These are phyloP conservation scores for Carpinus viminea DNA, from an alignment of 306 rosid species.

Conservation along the genomic window DNA sequence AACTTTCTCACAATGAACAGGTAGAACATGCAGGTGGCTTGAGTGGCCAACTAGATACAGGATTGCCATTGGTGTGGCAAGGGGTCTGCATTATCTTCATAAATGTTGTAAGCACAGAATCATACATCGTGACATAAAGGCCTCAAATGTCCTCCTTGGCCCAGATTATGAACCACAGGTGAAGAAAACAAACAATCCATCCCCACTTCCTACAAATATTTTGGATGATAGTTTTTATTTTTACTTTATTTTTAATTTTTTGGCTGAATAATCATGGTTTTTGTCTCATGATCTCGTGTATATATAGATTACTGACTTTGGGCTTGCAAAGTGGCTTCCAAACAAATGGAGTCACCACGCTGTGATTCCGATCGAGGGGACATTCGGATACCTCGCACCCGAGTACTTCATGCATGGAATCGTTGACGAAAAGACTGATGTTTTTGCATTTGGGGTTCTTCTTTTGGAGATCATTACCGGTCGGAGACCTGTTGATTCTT, in stretches of 20 bases:
- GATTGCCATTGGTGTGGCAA: conserved; percentile 82
- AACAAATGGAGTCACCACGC: conserved; percentile 98
- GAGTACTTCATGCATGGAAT: conserved; percentile 94
- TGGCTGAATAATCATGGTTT: neutral
- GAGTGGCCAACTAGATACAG: conserved; percentile 81
- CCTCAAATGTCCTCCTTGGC: conserved; percentile 93
- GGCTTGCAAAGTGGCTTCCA: conserved; percentile 99
- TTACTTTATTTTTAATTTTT: too few species aligned
- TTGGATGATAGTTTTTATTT: neutral
- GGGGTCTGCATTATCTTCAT: conserved; percentile 93
- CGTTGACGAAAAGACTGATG: conserved; percentile 91
- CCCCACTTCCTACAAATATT: neutral
- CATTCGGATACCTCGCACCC: conserved; percentile 93
- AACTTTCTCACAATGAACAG: conserved; percentile 33
- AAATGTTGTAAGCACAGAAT: conserved; percentile 82
- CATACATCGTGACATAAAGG: conserved; percentile 92
- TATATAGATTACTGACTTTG: conserved; percentile 78
- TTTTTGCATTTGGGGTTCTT: conserved; percentile 81
- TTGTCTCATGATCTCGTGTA: neutral
- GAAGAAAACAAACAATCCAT: neutral
- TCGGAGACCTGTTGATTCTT: conserved; percentile 83
- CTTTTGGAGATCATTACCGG: conserved; percentile 89
- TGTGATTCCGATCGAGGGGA: conserved; percentile 87
- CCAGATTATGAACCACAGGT: conserved; percentile 97
- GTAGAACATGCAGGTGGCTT: conserved; percentile 53